phyloP scores from a whole-genome alignment of 164 flowering plant genomes.

The Echeveria elegans region DNA sequence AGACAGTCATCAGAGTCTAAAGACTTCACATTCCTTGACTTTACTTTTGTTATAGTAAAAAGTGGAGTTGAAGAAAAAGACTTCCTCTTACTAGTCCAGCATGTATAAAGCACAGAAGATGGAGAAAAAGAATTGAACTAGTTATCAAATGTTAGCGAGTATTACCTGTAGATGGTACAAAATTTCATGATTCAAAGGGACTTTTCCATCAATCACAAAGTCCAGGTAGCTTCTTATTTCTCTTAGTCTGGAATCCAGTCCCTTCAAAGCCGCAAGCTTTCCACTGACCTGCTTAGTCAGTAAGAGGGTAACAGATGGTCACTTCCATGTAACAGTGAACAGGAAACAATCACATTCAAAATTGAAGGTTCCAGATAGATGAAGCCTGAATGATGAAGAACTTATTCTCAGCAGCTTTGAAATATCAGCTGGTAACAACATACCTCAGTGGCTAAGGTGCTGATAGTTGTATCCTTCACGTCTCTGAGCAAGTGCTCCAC shows the following conservation, averaged over 20 bases:
- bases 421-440: not conserved
- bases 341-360: constrained; percentile 1
- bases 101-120: not conserved
- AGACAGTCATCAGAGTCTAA: not conserved
- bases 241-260: constrained; percentile 74
- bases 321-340: not conserved
- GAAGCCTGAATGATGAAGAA: not conserved
- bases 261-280: constrained; percentile 82
- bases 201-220: constrained; percentile 76
- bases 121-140: not conserved
- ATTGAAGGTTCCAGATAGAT: not conserved
- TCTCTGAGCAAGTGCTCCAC: constrained; percentile 97
- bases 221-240: constrained; percentile 85
- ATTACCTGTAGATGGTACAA: constrained; percentile 83
- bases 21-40: not conserved
- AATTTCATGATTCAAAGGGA: constrained; percentile 91
- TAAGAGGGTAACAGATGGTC: not conserved
- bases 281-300: constrained; percentile 56
- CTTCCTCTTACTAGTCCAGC: not conserved
- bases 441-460: constrained; percentile 97
- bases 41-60: not conserved
- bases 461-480: constrained; percentile 94
- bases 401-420: not conserved
- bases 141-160: not conserved
- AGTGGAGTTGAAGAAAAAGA: not conserved